Conservation (phyloP, 2,329 filamentous ascomycete species). For the Leptographium procerum region DNA sequence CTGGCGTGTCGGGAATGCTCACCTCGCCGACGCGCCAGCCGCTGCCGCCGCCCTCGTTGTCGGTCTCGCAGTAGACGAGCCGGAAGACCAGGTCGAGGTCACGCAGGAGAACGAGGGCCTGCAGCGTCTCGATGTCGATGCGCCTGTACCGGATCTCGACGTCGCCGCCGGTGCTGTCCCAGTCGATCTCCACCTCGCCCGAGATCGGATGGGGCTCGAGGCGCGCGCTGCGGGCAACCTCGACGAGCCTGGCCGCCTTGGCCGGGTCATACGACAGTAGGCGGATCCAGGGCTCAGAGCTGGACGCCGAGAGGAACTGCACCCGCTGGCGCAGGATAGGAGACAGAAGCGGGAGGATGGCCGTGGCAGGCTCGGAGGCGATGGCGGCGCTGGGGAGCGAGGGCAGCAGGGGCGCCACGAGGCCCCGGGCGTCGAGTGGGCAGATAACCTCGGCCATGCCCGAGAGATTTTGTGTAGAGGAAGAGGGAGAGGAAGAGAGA, state of each 20-base stretch:
- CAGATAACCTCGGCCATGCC: slow-evolving; percentile 21
- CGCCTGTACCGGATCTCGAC: slow-evolving; percentile 52
- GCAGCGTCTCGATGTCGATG: slow-evolving; percentile 65
- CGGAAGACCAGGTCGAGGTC: slow-evolving; percentile 50
- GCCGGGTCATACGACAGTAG: slow-evolving; percentile 58
- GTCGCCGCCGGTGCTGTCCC: slow-evolving; percentile 39
- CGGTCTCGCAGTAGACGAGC: slow-evolving; percentile 58
- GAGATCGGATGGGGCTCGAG: slow-evolving; percentile 74
- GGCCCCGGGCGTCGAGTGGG: slow-evolving; percentile 33
- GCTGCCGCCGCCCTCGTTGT: slow-evolving; percentile 47
- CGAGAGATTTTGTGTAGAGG: background rate
- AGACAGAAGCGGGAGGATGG: slow-evolving; percentile 48
- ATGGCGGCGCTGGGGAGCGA: slow-evolving; percentile 47
- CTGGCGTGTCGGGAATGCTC: slow-evolving; percentile 43
- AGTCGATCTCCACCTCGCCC: slow-evolving; percentile 67
- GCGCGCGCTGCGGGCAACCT: slow-evolving; percentile 48
- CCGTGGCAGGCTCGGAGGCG: slow-evolving; percentile 44
- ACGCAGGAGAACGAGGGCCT: slow-evolving; percentile 50
- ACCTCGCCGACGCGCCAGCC: slow-evolving; percentile 68
- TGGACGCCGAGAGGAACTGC: slow-evolving; percentile 49
- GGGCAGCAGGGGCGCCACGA: slow-evolving; percentile 46
- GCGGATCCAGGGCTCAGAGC: slow-evolving; percentile 58
- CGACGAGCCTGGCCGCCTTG: slow-evolving; percentile 44
- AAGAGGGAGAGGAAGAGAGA: background rate
- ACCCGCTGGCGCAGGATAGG: slow-evolving; percentile 57